Evolutionary conservation across 2,329 filamentous ascomycete species (phyloP), one percentile per base, ranked within the genome.

Genomic region (Blastomyces parvus): DNA sequence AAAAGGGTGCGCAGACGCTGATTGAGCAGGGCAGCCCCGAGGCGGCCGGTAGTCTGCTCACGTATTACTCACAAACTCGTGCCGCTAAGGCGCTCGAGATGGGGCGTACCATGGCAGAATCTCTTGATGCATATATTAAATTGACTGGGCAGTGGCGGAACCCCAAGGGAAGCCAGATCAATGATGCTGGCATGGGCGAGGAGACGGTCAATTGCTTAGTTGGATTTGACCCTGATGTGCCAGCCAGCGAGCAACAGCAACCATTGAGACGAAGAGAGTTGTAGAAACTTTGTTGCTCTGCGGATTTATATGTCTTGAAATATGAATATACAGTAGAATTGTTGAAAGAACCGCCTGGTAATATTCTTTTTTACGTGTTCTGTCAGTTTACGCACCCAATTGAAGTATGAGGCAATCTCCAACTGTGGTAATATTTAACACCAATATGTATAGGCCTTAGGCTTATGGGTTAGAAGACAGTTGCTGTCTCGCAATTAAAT

Each of bases 171-270:
- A 73, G 74, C 40, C 58, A 69, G 55, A 75, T 75, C 44, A 74
- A 74, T 30, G 72, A 74, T 60, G 65, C 68, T 8, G 72, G 71
- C 6, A 67, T 72, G 36, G 73, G 72, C 1, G 69, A 67, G 8
- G 73, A 74, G 67, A 73, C 72, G 7, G 72, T 74, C n/a, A 74
- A 74, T 57, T 74, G 73, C 55, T 65, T 74, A 8, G 67, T 74
- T n/a, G 73, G 72, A 0, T 64, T 69, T 44, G 67, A 72, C 58
- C 71, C 70, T 17, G 71, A 73, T 40, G 22, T 58, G 52, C 33
- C 60, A 1, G 52, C 60, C 8, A 62, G 59, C 36, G 14, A 62
- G 33, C 60, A 62, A 59, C 9, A 30, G 17, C 33, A 59, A 25
- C 27, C 17, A 3, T 59, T 46, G 38, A 27, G 59, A 14, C 59